Evolutionary conservation across 345 rosid genomes (phyloP).

Genomic region (Physaria fendleri): DNA sequence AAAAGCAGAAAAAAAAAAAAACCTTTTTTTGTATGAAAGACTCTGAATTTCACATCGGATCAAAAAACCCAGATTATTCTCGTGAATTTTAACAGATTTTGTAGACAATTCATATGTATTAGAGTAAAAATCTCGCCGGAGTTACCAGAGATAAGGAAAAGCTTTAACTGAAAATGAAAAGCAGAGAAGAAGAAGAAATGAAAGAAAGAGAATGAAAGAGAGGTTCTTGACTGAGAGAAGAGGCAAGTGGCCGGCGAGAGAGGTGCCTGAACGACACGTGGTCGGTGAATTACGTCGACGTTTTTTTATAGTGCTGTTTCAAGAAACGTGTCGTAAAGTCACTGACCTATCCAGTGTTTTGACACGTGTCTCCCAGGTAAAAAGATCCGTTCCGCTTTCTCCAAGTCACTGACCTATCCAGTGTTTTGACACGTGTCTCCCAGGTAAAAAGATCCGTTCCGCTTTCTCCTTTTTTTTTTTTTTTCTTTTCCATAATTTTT

Average conservation of each 20-base stretch:
- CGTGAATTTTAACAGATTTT: not conserved
- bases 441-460: slow-evolving; percentile 26
- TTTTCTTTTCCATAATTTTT: not conserved
- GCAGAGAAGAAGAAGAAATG: slow-evolving; percentile 4
- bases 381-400: slow-evolving; percentile 22
- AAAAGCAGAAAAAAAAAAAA: not conserved
- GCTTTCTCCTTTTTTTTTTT: not conserved
- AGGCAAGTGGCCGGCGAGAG: slow-evolving; percentile 67
- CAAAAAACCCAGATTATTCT: not conserved
- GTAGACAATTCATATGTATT: not conserved
- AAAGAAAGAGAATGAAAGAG: slow-evolving; percentile 21
- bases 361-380: slow-evolving; percentile 31
- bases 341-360: slow-evolving; percentile 4
- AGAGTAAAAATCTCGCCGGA: slow-evolving; percentile 15
- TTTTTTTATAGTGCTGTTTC: slow-evolving; percentile 21
- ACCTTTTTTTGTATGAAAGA: not conserved
- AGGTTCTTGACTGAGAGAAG: slow-evolving; percentile 31
- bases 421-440: slow-evolving; percentile 23
- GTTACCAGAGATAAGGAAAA: slow-evolving; percentile 11
- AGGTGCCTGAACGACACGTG: slow-evolving; percentile 57
- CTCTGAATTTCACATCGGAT: slow-evolving; percentile 18
- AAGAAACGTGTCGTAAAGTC: slow-evolving; percentile 31
- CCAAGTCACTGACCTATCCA: too few species aligned
- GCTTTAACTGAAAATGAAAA: not conserved
- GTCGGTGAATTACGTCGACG: slow-evolving; percentile 36